phyloP scores from a whole-genome alignment of 23 red algal species.

The Cyanidioschyzon merolae region DNA sequence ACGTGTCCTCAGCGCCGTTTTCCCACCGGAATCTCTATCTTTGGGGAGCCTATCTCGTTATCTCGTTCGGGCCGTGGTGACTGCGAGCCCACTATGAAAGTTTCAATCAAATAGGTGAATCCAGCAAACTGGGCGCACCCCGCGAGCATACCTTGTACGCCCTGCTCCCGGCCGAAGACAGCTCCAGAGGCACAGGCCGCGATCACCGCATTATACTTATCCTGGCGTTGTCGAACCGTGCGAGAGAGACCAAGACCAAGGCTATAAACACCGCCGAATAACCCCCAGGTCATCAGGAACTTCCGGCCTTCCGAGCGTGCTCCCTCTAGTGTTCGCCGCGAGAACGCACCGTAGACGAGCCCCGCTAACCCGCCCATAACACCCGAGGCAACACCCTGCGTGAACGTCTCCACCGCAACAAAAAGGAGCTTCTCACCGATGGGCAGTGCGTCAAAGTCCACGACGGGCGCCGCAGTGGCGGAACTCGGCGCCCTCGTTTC shows the following conservation, averaged over 20 bases:
- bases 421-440: constrained; percentile 4
- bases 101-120: constrained; percentile 4
- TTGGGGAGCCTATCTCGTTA: not conserved
- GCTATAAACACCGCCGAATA: constrained; percentile 5
- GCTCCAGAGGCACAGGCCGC: constrained; percentile 1
- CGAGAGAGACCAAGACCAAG: not conserved
- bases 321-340: not conserved
- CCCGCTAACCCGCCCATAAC: constrained; percentile 6
- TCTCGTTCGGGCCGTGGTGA: not conserved
- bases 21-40: constrained; percentile 7
- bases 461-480: not conserved
- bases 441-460: constrained; percentile 4
- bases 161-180: constrained; percentile 11
- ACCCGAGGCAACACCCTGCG: constrained; percentile 1
- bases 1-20: not conserved
- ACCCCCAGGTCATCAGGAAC: constrained; percentile 6
- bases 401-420: constrained; percentile 2
- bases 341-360: not conserved
- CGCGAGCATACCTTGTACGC: not conserved
- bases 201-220: constrained; percentile 14
- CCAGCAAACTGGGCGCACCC: constrained; percentile 12
- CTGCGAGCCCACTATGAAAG: not conserved
- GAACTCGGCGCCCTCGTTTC: no score
- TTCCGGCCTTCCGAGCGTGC: constrained; percentile 6
- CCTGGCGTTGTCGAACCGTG: not conserved